Base-by-base conservation (phyloP, 2,329 filamentous ascomycete genomes). In the Fusarium siculi region DNA sequence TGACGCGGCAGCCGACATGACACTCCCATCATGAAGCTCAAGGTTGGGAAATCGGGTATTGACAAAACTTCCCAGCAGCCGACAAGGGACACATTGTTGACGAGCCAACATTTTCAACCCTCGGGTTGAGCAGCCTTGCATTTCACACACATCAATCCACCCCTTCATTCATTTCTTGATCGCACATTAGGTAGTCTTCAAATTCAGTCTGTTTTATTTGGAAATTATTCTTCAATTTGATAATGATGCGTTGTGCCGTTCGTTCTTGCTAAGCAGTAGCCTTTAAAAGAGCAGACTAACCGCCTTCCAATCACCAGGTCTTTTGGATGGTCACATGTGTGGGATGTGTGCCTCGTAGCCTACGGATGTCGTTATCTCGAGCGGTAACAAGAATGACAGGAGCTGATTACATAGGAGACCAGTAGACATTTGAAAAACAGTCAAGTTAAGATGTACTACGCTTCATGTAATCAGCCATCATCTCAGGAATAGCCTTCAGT, bases 121-220 rank as follows among this genome's bases (percentile, higher is more conserved):
- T 50, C 56, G 25, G 47, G 43, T 37, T 19, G 64, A 56, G 60
- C 61, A 53, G 57, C 49, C 37, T 39, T 58, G 25, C 59, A 63
- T 64, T 56, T 52, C 60, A 47, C 63, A 54, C 44, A 39, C 53
- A 63, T 46, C 40, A 36, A 47, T 47, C 61, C 66, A 65, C 63
- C 47, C 68, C 62, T 61, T 74, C 65, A 58, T 57, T 73, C 72
- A 49, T 76, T 70, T 66, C 64, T 70, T 71, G 63, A 61, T 73
- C 63, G 56, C 71, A 62, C 63, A 53, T 74, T 73, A 74, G 70
- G 72, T 77, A 77, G 76, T 76, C 67, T 71, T 64, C 60, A 77
- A 73, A 77, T 73, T 65, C 55, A 73, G 63, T 75, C 53, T 76
- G 66, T 74, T 73, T 69, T 63, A 66, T 62, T 65, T 55, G 52